These are phyloP conservation scores for Pisolithus thermaeus DNA, from an alignment of 1,284 basidiomycete species.

Conservation along the genomic window DNA sequence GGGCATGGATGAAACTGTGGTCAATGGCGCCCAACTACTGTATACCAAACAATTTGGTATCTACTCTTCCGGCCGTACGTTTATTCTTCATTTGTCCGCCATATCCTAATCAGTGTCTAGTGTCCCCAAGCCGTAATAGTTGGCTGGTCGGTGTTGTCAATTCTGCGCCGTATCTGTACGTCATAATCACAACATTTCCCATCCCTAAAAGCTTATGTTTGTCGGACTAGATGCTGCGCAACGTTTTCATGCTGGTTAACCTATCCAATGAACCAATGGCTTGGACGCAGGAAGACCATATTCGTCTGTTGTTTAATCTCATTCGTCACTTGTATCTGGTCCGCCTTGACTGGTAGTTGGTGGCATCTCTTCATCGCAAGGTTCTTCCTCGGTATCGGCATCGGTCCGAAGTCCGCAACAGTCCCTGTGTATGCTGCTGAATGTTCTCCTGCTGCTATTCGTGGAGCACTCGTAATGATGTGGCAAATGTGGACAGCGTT, in stretches of 20 bases:
- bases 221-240: conserved; percentile 38
- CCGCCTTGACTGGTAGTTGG: conserved; percentile 61
- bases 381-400: conserved; percentile 58
- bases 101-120: no score
- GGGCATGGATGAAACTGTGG: conserved; percentile 61
- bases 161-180: conserved; percentile 60
- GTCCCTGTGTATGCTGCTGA: conserved; percentile 60
- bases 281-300: conserved; percentile 69
- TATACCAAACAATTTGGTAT: conserved; percentile 60
- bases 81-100: no score
- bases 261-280: conserved; percentile 56
- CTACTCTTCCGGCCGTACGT: conserved; percentile 20
- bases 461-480: conserved; percentile 71
- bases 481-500: conserved; percentile 69
- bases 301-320: conserved; percentile 55
- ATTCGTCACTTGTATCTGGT: conserved; percentile 57
- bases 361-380: conserved; percentile 58
- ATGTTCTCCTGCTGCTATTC: conserved; percentile 60
- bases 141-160: conserved; percentile 72
- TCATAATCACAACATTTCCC: not conserved
- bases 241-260: conserved; percentile 60
- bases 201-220: conserved; percentile 1
- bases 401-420: conserved; percentile 57
- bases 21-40: conserved; percentile 64
- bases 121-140: conserved; percentile 33